Conservation (phyloP, 768 basidiomycete genomes). For the Macrolepiota fuliginosa region DNA sequence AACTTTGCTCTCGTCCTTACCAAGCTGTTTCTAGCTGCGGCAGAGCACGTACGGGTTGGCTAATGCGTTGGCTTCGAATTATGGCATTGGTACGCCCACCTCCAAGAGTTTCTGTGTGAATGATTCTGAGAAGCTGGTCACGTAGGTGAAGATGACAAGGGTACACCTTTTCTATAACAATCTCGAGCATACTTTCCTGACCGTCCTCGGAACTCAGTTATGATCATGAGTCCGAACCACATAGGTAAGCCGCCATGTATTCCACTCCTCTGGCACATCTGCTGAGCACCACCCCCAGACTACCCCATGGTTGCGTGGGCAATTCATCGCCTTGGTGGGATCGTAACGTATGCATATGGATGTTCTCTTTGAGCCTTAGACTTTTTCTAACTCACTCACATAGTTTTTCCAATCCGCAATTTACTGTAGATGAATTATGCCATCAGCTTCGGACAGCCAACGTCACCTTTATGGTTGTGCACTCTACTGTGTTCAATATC, state of each 20-base stretch:
- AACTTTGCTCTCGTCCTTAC: not conserved
- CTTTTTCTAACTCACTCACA: constrained; percentile 11
- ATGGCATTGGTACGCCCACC: constrained; percentile 22
- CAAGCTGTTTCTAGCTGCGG: constrained; percentile 5
- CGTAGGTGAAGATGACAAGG: constrained; percentile 12
- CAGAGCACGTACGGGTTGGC: constrained; percentile 33
- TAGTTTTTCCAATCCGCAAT: constrained; percentile 55
- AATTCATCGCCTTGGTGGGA: constrained; percentile 45
- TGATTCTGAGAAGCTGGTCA: not conserved
- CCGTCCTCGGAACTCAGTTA: constrained; percentile 30
- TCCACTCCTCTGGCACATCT: not conserved
- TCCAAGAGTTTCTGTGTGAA: not conserved
- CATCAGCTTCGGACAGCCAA: constrained; percentile 47
- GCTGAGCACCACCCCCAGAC: constrained; percentile 23
- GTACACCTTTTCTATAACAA: constrained; percentile 14
- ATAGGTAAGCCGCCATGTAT: constrained; percentile 33
- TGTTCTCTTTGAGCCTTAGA: not conserved
- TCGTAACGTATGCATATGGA: constrained; percentile 42
- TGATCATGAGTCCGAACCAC: constrained; percentile 54
- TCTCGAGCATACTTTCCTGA: not conserved
- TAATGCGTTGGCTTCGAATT: constrained; percentile 29
- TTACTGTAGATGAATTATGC: constrained; percentile 48
- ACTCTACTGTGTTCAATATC: constrained; percentile 42
- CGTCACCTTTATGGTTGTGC: constrained; percentile 41
- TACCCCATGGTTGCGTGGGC: constrained; percentile 51